Conservation (phyloP, 139 green algal genomes). For the Penium margaritaceum region DNA sequence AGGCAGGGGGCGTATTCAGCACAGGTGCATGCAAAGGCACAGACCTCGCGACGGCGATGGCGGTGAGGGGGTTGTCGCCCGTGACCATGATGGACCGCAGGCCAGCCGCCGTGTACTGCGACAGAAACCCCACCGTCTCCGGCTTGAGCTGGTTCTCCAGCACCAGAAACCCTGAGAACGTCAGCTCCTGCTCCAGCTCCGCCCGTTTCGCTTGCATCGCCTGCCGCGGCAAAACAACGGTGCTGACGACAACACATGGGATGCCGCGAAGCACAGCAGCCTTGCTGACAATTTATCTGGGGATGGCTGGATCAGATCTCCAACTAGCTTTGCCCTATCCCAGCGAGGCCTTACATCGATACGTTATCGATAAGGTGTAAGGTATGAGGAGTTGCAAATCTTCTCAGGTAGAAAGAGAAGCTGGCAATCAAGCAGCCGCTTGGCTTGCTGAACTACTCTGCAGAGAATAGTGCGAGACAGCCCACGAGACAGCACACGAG, state of each 20-base stretch:
- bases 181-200: slow-evolving; percentile 9
- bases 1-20: too few relatives aligned
- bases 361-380: neutral
- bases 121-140: neutral
- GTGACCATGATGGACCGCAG: slow-evolving; percentile 27
- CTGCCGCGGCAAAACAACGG: too few relatives aligned
- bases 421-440: too few relatives aligned
- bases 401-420: neutral
- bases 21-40: too few relatives aligned
- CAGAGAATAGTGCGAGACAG: too few relatives aligned
- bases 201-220: neutral
- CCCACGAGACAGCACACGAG: too few relatives aligned
- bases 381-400: neutral
- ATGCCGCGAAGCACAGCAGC: too few relatives aligned
- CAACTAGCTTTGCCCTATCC: too few relatives aligned
- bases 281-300: too few relatives aligned
- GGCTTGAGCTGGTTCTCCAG: slow-evolving; percentile 32
- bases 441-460: too few relatives aligned
- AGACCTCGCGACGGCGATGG: slow-evolving; percentile 27
- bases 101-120: neutral
- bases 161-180: slow-evolving; percentile 10
- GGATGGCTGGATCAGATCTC: too few relatives aligned
- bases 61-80: slow-evolving; percentile 18
- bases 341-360: neutral
- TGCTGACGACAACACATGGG: too few relatives aligned